Conservation (phyloP, 345 rosid genomes). For the Reutealis trisperma region DNA sequence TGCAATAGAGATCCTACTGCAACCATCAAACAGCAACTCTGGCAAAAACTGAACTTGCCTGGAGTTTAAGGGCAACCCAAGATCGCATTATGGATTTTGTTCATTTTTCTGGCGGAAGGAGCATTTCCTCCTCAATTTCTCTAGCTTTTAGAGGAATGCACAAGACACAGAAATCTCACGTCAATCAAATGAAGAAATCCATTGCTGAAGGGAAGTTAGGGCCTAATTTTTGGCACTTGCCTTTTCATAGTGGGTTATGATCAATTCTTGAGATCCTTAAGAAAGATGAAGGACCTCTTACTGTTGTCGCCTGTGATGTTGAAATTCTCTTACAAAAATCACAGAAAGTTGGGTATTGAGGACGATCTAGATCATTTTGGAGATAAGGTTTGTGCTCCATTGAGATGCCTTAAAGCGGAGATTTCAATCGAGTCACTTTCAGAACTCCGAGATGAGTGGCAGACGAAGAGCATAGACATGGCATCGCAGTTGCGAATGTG, state of each 20-base stretch:
- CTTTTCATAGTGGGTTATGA: slow-evolving; percentile 43
- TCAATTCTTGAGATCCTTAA: slow-evolving; percentile 41
- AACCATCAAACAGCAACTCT: slow-evolving; percentile 43
- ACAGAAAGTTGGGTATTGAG: too few relatives aligned
- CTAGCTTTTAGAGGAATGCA: slow-evolving; percentile 34
- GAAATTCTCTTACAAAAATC: slow-evolving; percentile 38
- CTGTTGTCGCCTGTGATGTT: slow-evolving; percentile 32
- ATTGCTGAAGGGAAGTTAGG: slow-evolving; percentile 51
- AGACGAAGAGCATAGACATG: slow-evolving; percentile 38
- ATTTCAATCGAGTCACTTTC: slow-evolving; percentile 32
- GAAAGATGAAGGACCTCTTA: slow-evolving; percentile 46
- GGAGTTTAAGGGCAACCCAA: slow-evolving; percentile 31
- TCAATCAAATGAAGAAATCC: slow-evolving; percentile 35
- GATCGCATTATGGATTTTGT: slow-evolving; percentile 32
- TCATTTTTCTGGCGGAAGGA: slow-evolving; percentile 31
- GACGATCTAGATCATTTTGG: slow-evolving; percentile 44
- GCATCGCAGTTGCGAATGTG: slow-evolving; percentile 37
- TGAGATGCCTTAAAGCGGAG: slow-evolving; percentile 47
- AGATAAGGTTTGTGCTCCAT: slow-evolving; percentile 36
- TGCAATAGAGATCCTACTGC: slow-evolving; percentile 44
- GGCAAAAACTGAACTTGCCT: slow-evolving; percentile 49
- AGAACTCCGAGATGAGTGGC: slow-evolving; percentile 35
- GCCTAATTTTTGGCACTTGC: slow-evolving; percentile 59
- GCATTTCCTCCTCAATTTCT: slow-evolving; percentile 25
- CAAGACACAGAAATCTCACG: slow-evolving; percentile 34